Conservation (phyloP, 768 basidiomycete species). For the Rhizopogon salebrosus region DNA sequence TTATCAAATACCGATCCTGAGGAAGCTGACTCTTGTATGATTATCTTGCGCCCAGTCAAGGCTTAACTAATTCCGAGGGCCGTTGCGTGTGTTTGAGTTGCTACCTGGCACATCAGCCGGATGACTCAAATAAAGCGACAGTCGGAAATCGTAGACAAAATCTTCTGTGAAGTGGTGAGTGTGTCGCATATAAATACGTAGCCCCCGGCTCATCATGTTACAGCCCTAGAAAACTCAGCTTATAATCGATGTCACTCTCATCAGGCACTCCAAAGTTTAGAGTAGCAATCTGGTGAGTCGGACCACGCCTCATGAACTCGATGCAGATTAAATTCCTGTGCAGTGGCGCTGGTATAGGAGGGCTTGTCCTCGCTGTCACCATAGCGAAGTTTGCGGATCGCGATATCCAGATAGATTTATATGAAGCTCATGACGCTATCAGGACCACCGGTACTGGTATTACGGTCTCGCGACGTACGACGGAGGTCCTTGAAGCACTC, state of each 20-base stretch:
- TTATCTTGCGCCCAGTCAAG: no score
- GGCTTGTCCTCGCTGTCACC: slow-evolving; percentile 32
- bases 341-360: slow-evolving; percentile 27
- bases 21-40: no score
- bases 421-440: slow-evolving; percentile 37
- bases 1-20: no score
- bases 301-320: background rate
- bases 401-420: slow-evolving; percentile 33
- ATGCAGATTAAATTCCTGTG: background rate
- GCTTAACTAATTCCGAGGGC: no score
- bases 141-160: no score
- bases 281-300: slow-evolving; percentile 5
- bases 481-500: slow-evolving; percentile 36
- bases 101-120: no score
- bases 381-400: slow-evolving; percentile 22
- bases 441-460: slow-evolving; percentile 35
- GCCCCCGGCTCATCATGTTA: no score
- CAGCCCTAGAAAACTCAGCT: no score
- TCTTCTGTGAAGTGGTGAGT: no score
- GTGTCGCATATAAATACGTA: no score
- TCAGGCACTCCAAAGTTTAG: slow-evolving; percentile 2
- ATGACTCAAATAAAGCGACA: no score
- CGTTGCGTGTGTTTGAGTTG: no score
- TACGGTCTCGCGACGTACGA: slow-evolving; percentile 42
- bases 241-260: slow-evolving; percentile 4